A percentile compares a stretch with the other conserved stretches of the same genome.
These are phyloP conservation scores for Cyclotella atomus DNA, from an alignment of 108 stramenopile species.

Conservation along the genomic window DNA sequence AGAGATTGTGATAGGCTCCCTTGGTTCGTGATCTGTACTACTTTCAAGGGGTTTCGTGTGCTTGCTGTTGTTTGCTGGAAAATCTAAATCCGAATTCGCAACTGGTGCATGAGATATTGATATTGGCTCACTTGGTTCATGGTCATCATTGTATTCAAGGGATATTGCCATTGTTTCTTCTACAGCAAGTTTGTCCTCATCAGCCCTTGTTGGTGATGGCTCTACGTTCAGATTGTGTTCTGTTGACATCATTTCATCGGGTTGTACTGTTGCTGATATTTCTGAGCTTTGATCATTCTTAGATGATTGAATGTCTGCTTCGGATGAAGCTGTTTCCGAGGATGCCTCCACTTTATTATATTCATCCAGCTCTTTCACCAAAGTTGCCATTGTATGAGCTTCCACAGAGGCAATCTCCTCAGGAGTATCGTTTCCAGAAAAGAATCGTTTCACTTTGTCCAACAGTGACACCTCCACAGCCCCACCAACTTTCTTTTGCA, in stretches of 20 bases:
- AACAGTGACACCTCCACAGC: neutral
- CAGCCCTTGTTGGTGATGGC: too few species aligned
- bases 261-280: neutral
- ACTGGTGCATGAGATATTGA: too few species aligned
- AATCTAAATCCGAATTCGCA: too few species aligned
- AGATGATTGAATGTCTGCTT: too few species aligned
- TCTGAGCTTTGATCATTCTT: too few species aligned
- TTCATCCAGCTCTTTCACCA: neutral
- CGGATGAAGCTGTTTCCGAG: neutral
- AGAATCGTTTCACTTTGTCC: constrained; percentile 2
- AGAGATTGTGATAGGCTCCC: neutral
- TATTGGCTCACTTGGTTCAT: too few species aligned
- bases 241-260: too few species aligned
- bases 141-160: neutral
- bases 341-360: neutral
- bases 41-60: too few species aligned
- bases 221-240: too few species aligned
- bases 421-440: neutral
- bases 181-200: neutral
- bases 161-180: neutral
- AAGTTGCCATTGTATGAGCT: neutral
- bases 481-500: neutral
- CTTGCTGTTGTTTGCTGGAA: too few species aligned
- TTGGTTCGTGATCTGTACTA: too few species aligned
- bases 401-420: constrained; percentile 3